Evolutionary conservation across 2,329 filamentous ascomycete species (phyloP).

Genomic region (Rhytidhysteron rufulum): DNA sequence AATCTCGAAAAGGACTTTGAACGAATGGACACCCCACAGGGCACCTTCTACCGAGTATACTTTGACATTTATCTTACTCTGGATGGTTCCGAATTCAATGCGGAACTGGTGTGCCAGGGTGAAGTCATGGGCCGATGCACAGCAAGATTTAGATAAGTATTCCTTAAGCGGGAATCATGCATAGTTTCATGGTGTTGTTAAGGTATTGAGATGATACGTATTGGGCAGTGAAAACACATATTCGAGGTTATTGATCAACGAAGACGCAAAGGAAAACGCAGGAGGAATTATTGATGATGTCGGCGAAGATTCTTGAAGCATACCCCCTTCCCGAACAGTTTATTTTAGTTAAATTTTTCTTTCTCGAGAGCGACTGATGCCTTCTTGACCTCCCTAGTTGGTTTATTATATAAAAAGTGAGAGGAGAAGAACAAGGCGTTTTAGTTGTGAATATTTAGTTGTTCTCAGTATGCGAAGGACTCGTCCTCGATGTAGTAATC

Average conservation of each 20-base stretch:
- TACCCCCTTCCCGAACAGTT: neutral
- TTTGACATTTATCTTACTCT: conserved; percentile 77
- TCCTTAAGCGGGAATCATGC: neutral
- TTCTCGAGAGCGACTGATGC: neutral
- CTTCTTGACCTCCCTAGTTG: neutral
- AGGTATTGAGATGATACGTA: neutral
- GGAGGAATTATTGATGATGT: conserved; percentile 2
- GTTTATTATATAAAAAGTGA: too few relatives aligned
- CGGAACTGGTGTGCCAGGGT: conserved; percentile 96
- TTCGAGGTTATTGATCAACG: neutral
- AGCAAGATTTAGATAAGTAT: conserved; percentile 69
- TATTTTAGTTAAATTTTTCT: neutral
- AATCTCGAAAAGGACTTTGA: conserved; percentile 99
- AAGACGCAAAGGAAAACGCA: neutral
- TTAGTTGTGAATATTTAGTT: neutral
- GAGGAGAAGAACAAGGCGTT: neutral
- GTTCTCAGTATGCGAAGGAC: neutral
- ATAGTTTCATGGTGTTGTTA: neutral
- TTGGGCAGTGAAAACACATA: neutral
- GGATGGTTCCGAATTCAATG: conserved; percentile 96
- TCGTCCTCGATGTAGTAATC: neutral
- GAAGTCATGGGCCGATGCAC: conserved; percentile 98
- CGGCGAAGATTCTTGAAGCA: conserved; percentile 1
- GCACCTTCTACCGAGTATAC: conserved; percentile 64
- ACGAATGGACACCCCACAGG: conserved; percentile 97